phyloP scores from a whole-genome alignment of 352 stramenopile species.

The Globisporangium uncinulatum region DNA sequence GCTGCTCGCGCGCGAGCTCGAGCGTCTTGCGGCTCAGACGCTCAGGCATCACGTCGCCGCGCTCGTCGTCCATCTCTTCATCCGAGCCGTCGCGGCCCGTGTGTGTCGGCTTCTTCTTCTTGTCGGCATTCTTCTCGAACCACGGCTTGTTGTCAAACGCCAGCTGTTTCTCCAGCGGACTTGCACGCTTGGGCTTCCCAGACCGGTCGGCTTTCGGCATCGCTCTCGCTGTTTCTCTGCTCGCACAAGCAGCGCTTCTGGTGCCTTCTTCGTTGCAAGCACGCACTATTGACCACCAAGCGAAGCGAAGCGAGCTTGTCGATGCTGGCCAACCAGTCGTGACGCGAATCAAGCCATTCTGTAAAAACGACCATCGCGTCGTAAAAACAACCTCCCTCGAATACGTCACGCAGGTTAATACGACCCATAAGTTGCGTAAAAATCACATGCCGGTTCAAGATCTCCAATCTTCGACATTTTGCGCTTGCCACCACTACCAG shows the following conservation, averaged over 20 bases:
- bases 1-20: constrained; percentile 67
- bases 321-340: constrained; percentile 5
- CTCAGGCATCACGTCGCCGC: constrained; percentile 66
- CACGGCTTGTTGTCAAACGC: constrained; percentile 83
- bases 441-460: neutral
- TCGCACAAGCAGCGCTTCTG: neutral
- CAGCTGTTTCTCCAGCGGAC: constrained; percentile 83
- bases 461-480: too few relatives aligned
- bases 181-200: constrained; percentile 79
- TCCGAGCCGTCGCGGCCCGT: constrained; percentile 22
- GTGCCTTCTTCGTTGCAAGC: constrained; percentile 1
- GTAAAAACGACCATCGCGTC: constrained; percentile 8
- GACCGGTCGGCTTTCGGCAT: constrained; percentile 67
- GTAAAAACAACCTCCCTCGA: neutral
- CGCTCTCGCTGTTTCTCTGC: neutral
- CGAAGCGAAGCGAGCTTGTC: neutral
- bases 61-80: constrained; percentile 56
- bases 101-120: constrained; percentile 23
- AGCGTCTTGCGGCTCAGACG: constrained; percentile 81
- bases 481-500: neutral
- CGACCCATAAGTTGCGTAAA: neutral
- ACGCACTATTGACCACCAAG: neutral
- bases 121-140: constrained; percentile 60
- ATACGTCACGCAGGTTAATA: neutral
- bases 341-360: constrained; percentile 12